Base-by-base conservation (phyloP, 768 basidiomycete genomes). In the Tulasnella sp. region DNA sequence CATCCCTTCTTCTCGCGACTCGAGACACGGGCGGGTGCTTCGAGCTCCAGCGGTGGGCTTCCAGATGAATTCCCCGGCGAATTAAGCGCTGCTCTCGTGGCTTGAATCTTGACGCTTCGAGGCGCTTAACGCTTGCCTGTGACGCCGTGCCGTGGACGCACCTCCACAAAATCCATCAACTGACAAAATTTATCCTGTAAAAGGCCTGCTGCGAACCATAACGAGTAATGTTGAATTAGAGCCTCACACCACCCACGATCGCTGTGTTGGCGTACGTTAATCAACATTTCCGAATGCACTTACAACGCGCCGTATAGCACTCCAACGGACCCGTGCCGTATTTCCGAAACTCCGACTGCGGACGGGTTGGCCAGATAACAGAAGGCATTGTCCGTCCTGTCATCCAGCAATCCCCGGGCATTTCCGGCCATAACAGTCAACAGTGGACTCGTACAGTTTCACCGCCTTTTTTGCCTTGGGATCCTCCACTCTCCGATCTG, bases 111-210 rank as follows among this genome's bases (percentile, higher is more conserved):
- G 50, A 54, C 50, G 18, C 50, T 31, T 9, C 64, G 28, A 69
- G 64, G 64, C 64, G 64, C 64, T 28, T 69, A 69, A 5, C 34
- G 2, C 12, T 37, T 18, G 31, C 1, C n/a, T n/a, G n/a, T n/a
- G 8, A 5, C 64, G 31, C 64, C 64, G n/a, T 34, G 64, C 64
- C 31, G 64, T 69, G 31, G 9, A 69, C 64, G 64, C 64, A 69
- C 64, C 64, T 69, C 64, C 28, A 69, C 64, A 69, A 69, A 69
- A 69, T 69, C 28, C 28, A 69, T 69, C 64, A 69, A 69, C 64
- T 69, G 64, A 69, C 64, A 37, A 37, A 20, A 69, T 69, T 69
- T 69, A 60, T 60, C 58, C n/a, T 64, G n/a, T 50, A 24, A 64
- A 64, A 69, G 64, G 64, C 64, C 64, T 69, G 34, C 12, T 0